A percentile compares a stretch with the other conserved stretches of the same genome.
Conservation (phyloP, 768 basidiomycete species). For the Sistotremastrum niveocremeum region DNA sequence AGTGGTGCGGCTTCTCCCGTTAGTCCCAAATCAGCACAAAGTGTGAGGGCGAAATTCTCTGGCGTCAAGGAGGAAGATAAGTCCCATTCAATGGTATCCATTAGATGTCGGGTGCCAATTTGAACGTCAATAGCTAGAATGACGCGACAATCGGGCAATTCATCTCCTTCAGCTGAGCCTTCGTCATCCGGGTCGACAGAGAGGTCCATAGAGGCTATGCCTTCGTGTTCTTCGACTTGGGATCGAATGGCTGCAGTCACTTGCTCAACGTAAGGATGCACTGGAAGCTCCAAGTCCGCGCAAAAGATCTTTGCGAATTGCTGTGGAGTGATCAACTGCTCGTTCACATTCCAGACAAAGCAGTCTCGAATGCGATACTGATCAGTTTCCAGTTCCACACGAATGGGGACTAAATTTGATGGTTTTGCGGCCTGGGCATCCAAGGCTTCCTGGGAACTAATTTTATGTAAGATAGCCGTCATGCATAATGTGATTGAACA, state of each 20-base stretch:
- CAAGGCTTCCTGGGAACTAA: conserved; percentile 40
- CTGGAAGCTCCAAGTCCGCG: conserved; percentile 70
- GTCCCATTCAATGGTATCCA: conserved; percentile 98
- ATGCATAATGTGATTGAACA: conserved; percentile 1
- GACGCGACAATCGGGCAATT: conserved; percentile 66
- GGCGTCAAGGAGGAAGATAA: conserved; percentile 87
- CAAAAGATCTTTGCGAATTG: conserved; percentile 81
- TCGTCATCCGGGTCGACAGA: conserved; percentile 41
- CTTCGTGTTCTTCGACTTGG: conserved; percentile 84
- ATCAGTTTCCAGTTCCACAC: conserved; percentile 89
- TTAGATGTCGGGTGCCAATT: conserved; percentile 78
- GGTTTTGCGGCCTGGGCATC: conserved; percentile 43
- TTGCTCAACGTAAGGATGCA: conserved; percentile 53
- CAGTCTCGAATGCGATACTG: conserved; percentile 86
- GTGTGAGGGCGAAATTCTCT: conserved; percentile 63
- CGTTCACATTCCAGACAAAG: conserved; percentile 92
- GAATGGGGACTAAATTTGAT: conserved; percentile 71
- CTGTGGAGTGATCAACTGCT: conserved; percentile 74
- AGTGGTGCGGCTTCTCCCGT: conserved; percentile 80
- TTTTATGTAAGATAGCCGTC: conserved; percentile 1
- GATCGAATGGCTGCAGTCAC: conserved; percentile 79
- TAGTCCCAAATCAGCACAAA: conserved; percentile 79
- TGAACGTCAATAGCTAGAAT: conserved; percentile 94
- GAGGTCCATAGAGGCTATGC: conserved; percentile 65
- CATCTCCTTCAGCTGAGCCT: conserved; percentile 29